Percentiles rank a stretch among this genome's conserved stretches.
phyloP scores from a whole-genome alignment of 306 rosid species.

The Quercus gilva region DNA sequence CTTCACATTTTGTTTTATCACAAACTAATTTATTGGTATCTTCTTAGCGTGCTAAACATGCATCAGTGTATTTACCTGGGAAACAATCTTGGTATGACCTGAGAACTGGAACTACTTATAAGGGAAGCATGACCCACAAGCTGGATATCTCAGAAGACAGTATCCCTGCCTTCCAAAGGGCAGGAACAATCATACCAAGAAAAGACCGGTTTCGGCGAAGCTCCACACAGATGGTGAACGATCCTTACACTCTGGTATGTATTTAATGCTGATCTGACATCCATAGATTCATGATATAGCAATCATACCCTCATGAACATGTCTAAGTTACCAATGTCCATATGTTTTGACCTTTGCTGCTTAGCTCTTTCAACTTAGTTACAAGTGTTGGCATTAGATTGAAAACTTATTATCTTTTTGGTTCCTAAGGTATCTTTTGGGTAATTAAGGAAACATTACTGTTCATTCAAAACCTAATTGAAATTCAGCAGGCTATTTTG shows the following conservation, averaged over 20 bases:
- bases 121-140: constrained; percentile 76
- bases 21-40: constrained; percentile 3
- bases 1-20: constrained; percentile 4
- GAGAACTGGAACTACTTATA: constrained; percentile 65
- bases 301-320: background rate
- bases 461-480: background rate
- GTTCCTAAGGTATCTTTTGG: background rate
- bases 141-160: constrained; percentile 67
- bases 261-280: constrained; percentile 14
- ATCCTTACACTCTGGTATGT: constrained; percentile 92
- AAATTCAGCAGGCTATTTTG: background rate
- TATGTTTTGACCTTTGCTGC: no score
- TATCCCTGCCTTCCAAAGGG: constrained; percentile 90
- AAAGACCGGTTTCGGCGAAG: constrained; percentile 92
- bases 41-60: constrained; percentile 64
- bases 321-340: background rate
- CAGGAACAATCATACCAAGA: constrained; percentile 85
- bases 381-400: no score
- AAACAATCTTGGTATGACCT: constrained; percentile 83
- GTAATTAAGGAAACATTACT: background rate
- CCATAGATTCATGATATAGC: background rate
- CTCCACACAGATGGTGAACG: constrained; percentile 90
- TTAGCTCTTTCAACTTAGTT: no score
- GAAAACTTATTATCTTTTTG: no score
- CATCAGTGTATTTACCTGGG: constrained; percentile 88